phyloP scores from a whole-genome alignment of 768 basidiomycete species.

The Phylloporus scabripes region DNA sequence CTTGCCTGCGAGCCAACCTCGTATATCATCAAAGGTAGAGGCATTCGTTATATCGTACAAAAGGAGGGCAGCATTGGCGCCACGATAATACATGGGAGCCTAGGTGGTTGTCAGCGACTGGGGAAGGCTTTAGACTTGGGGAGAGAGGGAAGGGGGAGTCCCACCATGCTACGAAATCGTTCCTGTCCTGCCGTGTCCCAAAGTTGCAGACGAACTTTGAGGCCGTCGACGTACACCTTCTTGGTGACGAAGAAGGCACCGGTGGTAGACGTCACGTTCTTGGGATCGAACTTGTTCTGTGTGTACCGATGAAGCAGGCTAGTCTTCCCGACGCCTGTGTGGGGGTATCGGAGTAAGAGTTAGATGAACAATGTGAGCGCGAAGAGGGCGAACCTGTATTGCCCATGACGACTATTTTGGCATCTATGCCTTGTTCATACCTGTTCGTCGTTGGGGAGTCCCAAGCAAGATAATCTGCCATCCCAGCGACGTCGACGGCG shows the following conservation, averaged over 20 bases:
- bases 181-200: constrained; percentile 97
- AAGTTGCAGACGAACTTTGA: constrained; percentile 80
- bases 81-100: constrained; percentile 97
- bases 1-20: constrained; percentile 86
- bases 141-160: constrained; percentile 18
- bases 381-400: constrained; percentile 47
- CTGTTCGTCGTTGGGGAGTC: constrained; percentile 63
- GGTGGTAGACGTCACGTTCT: constrained; percentile 85
- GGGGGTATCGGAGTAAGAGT: constrained; percentile 17
- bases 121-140: constrained; percentile 10
- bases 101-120: constrained; percentile 28
- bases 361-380: constrained; percentile 7
- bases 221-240: constrained; percentile 79
- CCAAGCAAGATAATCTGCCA: constrained; percentile 55
- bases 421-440: constrained; percentile 84
- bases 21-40: constrained; percentile 83
- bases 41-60: constrained; percentile 94
- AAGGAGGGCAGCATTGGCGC: constrained; percentile 89
- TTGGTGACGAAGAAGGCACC: constrained; percentile 93
- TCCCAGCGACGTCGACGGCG: constrained; percentile 30
- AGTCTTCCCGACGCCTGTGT: constrained; percentile 83
- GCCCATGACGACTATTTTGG: constrained; percentile 95
- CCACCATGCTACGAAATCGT: constrained; percentile 84
- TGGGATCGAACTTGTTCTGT: constrained; percentile 83
- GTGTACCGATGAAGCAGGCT: constrained; percentile 87